Conservation (phyloP, 2,329 filamentous ascomycete species). For the Nigrograna mackinnonii region DNA sequence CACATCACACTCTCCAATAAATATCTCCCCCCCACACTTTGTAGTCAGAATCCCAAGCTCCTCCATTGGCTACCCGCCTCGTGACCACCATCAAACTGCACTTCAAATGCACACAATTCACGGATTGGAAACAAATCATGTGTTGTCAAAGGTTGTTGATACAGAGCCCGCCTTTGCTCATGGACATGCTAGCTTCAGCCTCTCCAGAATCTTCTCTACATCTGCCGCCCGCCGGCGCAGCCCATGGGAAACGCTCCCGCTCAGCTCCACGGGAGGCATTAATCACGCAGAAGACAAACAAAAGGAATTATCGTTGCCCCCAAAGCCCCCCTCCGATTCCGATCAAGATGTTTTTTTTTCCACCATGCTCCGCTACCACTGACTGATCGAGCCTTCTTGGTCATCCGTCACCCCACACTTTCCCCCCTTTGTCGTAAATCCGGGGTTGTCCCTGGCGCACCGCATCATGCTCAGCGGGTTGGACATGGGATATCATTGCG, state of each 20-base stretch:
- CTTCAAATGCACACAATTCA: slow-evolving; percentile 9
- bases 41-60: no score
- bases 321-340: slow-evolving; percentile 7
- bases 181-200: no score
- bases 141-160: slow-evolving; percentile 26
- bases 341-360: slow-evolving; percentile 8
- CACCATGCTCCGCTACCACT: neutral
- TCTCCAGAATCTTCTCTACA: no score
- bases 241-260: slow-evolving; percentile 21
- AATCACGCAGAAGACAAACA: slow-evolving; percentile 19
- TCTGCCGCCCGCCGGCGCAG: no score
- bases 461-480: slow-evolving; percentile 19
- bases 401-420: slow-evolving; percentile 20
- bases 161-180: slow-evolving; percentile 22
- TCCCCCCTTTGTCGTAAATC: slow-evolving; percentile 17
- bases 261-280: slow-evolving; percentile 19
- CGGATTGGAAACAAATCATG: slow-evolving; percentile 13
- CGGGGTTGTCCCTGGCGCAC: slow-evolving; percentile 23
- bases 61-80: no score
- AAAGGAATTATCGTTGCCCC: slow-evolving; percentile 17
- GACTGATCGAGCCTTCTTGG: slow-evolving; percentile 6
- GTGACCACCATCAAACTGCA: slow-evolving; percentile 8
- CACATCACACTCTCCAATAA: no score
- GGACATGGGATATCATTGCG: slow-evolving; percentile 19
- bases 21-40: no score